These are phyloP conservation scores for Coemansia erecta DNA, from an alignment of 192 early-diverging fungal genomes.

Conservation along the genomic window DNA sequence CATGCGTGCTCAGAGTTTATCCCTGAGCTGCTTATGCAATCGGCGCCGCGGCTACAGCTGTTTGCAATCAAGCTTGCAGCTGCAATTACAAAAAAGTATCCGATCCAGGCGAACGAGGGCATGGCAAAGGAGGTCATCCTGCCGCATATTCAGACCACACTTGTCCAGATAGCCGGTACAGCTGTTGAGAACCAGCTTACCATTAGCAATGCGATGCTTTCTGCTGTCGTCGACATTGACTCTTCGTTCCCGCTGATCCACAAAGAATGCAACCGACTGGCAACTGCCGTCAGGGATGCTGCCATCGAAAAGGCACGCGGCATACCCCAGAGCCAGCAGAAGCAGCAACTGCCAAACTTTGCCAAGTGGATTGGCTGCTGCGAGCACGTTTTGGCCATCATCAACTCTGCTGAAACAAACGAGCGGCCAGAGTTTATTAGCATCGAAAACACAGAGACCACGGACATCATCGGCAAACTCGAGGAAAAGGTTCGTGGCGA, in stretches of 20 bases:
- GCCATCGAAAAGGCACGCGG: constrained; percentile 12
- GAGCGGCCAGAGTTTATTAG: background rate
- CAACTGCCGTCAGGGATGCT: constrained; percentile 14
- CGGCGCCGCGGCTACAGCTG: constrained; percentile 29
- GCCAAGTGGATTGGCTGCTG: constrained; percentile 33
- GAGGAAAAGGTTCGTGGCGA: background rate
- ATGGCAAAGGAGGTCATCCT: constrained; percentile 51
- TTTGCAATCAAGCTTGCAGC: constrained; percentile 46
- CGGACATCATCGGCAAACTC: constrained; percentile 5
- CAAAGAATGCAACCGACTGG: constrained; percentile 26
- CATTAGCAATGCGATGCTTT: constrained; percentile 38
- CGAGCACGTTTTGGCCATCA: constrained; percentile 15
- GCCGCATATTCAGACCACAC: constrained; percentile 46
- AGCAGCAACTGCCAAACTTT: constrained; percentile 8
- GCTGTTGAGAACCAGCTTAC: constrained; percentile 25
- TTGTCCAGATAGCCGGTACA: constrained; percentile 30
- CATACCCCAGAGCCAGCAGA: background rate
- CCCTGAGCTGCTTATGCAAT: constrained; percentile 55
- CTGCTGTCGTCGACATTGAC: constrained; percentile 22
- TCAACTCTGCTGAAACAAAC: background rate
- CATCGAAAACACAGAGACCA: constrained; percentile 13
- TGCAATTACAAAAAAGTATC: constrained; percentile 40
- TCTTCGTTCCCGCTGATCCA: constrained; percentile 18
- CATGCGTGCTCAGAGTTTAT: constrained; percentile 61
- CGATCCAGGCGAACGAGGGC: constrained; percentile 37